Percentiles rank a stretch among this genome's conserved stretches.
phyloP scores from a whole-genome alignment of 768 basidiomycete species.

The Nidularia sp. region DNA sequence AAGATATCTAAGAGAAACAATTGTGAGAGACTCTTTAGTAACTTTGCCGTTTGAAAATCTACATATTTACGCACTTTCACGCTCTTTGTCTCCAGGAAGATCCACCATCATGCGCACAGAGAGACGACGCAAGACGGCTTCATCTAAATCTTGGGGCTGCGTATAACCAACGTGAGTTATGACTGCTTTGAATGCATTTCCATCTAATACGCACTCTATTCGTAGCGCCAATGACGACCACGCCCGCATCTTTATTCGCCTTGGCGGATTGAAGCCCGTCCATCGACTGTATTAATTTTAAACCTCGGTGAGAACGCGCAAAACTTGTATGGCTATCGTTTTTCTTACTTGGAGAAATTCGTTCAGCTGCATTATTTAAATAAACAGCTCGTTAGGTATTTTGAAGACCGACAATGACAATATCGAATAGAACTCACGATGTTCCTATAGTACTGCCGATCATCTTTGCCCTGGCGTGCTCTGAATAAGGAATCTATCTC shows the following conservation, averaged over 20 bases:
- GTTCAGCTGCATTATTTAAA: slow-evolving; percentile 2
- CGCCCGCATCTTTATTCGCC: slow-evolving; percentile 6
- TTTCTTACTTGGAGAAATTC: slow-evolving; percentile 5
- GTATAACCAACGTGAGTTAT: neutral
- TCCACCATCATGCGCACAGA: slow-evolving; percentile 6
- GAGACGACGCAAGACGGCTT: slow-evolving; percentile 9
- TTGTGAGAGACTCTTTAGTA: no score
- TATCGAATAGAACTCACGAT: neutral
- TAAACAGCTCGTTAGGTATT: neutral
- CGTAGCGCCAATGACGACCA: slow-evolving; percentile 12
- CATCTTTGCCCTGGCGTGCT: slow-evolving; percentile 2
- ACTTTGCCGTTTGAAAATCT: no score
- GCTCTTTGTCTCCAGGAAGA: slow-evolving; percentile 2
- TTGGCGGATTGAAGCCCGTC: slow-evolving; percentile 12
- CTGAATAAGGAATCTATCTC: slow-evolving; percentile 71
- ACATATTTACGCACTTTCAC: slow-evolving; percentile 1
- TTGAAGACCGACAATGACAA: neutral
- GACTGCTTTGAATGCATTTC: neutral
- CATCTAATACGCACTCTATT: slow-evolving; percentile 8
- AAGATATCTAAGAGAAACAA: neutral
- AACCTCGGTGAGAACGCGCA: no score
- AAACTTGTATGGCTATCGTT: no score
- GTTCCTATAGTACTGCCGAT: slow-evolving; percentile 1
- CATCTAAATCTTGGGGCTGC: slow-evolving; percentile 11
- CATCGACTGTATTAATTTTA: slow-evolving; percentile 6